These are phyloP conservation scores for Pyrus hybrid DNA, from an alignment of 331 rosid genomes.

Conservation along the genomic window DNA sequence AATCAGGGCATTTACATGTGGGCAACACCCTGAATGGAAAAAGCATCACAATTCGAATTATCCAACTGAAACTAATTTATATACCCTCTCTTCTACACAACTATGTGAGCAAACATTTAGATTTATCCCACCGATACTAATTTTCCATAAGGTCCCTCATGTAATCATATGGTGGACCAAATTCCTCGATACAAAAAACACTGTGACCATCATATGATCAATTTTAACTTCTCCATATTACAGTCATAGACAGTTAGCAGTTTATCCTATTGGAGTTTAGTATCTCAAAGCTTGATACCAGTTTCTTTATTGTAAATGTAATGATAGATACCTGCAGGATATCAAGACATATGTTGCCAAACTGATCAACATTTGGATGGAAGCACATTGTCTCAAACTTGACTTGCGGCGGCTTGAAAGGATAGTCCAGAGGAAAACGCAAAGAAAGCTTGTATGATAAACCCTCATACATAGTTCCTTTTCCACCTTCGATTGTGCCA, in stretches of 20 bases:
- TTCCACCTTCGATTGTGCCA: constrained; percentile 97
- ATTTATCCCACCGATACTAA: background rate
- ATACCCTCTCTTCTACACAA: background rate
- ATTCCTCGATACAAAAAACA: no score
- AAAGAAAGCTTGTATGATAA: constrained; percentile 92
- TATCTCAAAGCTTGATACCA: background rate
- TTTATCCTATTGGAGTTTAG: background rate
- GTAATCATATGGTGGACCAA: no score
- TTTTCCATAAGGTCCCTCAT: background rate
- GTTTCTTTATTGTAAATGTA: background rate
- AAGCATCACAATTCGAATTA: background rate
- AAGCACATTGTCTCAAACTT: constrained; percentile 95
- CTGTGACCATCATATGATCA: no score
- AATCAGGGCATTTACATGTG: background rate
- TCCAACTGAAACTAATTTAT: background rate
- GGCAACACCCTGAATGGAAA: background rate
- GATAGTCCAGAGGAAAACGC: constrained; percentile 82
- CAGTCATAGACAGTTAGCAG: background rate
- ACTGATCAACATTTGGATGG: constrained; percentile 96
- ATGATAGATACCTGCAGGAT: constrained; percentile 70
- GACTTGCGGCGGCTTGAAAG: constrained; percentile 90
- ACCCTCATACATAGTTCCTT: constrained; percentile 82
- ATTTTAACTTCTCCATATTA: background rate
- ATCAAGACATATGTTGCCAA: constrained; percentile 95
- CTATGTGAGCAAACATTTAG: background rate